Conservation (phyloP, 768 basidiomycete genomes). For the Chalciporus chontae region DNA sequence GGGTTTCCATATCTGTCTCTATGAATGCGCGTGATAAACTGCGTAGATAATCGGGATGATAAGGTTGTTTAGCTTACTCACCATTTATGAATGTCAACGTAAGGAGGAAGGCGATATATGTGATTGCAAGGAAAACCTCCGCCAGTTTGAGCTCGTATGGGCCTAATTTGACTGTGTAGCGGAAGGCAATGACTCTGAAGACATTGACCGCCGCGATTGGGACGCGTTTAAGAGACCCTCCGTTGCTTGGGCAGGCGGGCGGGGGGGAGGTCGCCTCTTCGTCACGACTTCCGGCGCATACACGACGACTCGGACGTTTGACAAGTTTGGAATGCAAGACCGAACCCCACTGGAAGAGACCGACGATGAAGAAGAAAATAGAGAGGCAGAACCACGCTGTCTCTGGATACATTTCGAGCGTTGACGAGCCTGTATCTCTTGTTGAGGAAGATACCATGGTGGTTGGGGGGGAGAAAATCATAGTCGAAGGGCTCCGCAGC, state of each 20-base stretch:
- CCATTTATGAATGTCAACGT: constrained; percentile 44
- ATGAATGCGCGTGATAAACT: not conserved
- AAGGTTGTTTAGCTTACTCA: constrained; percentile 25
- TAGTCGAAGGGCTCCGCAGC: not conserved
- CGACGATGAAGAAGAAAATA: constrained; percentile 15
- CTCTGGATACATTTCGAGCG: not conserved
- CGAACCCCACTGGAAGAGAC: constrained; percentile 27
- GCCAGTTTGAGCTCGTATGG: constrained; percentile 36
- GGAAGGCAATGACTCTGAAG: constrained; percentile 50
- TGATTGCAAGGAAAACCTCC: constrained; percentile 45
- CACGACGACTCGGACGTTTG: not conserved
- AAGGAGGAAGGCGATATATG: constrained; percentile 45
- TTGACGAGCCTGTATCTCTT: not conserved
- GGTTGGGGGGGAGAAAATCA: not conserved
- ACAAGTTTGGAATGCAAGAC: constrained; percentile 19
- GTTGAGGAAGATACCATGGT: not conserved
- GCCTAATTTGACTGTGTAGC: constrained; percentile 45
- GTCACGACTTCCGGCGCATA: constrained; percentile 1
- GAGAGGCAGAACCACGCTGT: constrained; percentile 18
- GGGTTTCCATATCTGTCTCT: constrained; percentile 6
- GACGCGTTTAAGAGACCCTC: constrained; percentile 38
- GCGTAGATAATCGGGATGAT: not conserved
- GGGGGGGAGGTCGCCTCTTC: constrained; percentile 14
- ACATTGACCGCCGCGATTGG: constrained; percentile 37
- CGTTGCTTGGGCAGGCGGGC: constrained; percentile 10